phyloP scores from a whole-genome alignment of 2,329 filamentous ascomycete species.

The Arachnopeziza araneosa region DNA sequence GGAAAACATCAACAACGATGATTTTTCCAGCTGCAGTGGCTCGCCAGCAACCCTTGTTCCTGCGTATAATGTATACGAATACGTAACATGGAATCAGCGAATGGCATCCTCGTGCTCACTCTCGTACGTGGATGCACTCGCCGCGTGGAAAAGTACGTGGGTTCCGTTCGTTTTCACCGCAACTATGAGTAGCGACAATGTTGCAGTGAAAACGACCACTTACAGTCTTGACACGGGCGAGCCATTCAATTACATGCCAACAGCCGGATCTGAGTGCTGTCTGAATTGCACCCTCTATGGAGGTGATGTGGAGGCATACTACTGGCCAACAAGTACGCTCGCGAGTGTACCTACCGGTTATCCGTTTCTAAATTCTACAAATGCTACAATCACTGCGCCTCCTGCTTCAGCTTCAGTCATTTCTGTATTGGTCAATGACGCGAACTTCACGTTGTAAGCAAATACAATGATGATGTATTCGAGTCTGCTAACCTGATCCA shows the following conservation, averaged over 20 bases:
- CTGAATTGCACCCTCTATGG: conserved; percentile 4
- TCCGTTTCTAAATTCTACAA: background rate
- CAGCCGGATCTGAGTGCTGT: background rate
- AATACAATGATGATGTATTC: background rate
- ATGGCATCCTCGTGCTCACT: background rate
- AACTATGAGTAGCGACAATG: background rate
- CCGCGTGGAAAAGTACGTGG: background rate
- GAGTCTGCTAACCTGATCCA: background rate
- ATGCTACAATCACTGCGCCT: background rate
- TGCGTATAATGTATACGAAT: background rate
- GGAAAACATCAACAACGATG: background rate
- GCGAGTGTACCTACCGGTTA: background rate
- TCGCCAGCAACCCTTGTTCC: background rate
- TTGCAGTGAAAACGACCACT: background rate
- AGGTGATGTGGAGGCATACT: conserved; percentile 2
- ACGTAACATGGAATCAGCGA: background rate
- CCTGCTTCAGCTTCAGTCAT: background rate
- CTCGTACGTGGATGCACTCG: background rate
- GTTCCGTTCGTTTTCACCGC: background rate
- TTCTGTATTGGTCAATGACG: conserved; percentile 1
- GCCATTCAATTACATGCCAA: background rate
- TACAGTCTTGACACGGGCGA: background rate
- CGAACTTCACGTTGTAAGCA: conserved; percentile 5
- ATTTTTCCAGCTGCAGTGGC: background rate
- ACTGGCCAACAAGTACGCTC: conserved; percentile 2